A percentile compares a stretch with the other conserved stretches of the same genome.
Conservation (phyloP, 352 stramenopile species). For the Phytopythium chamaehyphon region DNA sequence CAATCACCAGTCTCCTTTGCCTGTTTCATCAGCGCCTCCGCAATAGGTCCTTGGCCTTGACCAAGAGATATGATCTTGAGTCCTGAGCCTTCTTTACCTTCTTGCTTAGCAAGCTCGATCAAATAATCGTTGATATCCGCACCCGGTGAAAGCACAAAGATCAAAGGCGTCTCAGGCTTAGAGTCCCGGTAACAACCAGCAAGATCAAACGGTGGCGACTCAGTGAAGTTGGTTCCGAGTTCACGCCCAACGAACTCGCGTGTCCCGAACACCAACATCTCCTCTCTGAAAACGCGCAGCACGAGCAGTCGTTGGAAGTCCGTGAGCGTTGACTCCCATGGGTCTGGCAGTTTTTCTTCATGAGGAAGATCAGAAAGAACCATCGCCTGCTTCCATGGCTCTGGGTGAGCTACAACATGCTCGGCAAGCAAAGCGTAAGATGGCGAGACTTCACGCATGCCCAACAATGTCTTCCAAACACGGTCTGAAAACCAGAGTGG, state of each 20-base stretch:
- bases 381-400: constrained; percentile 78
- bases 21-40: constrained; percentile 89
- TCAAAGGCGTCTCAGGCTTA: constrained; percentile 88
- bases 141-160: constrained; percentile 92
- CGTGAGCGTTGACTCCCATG: constrained; percentile 67
- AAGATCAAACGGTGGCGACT: constrained; percentile 92
- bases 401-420: constrained; percentile 36
- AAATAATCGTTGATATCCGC: constrained; percentile 95
- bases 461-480: constrained; percentile 68
- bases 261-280: constrained; percentile 89
- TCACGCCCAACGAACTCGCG: constrained; percentile 78
- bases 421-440: constrained; percentile 41
- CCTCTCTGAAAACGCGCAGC: constrained; percentile 85
- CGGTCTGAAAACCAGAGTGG: constrained; percentile 77
- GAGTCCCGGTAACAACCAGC: constrained; percentile 91
- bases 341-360: constrained; percentile 51
- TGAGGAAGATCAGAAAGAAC: constrained; percentile 79
- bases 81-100: constrained; percentile 82
- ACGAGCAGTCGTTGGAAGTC: constrained; percentile 91
- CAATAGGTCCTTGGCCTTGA: constrained; percentile 91
- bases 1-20: constrained; percentile 89
- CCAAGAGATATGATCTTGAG: constrained; percentile 94
- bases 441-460: constrained; percentile 60
- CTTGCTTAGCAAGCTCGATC: constrained; percentile 84
- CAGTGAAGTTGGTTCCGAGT: constrained; percentile 83